Evolutionary conservation across 495 filamentous ascomycete genomes (phyloP), one percentile per base, ranked within the genome.

Genomic region (Staphylotrichum longicolle): DNA sequence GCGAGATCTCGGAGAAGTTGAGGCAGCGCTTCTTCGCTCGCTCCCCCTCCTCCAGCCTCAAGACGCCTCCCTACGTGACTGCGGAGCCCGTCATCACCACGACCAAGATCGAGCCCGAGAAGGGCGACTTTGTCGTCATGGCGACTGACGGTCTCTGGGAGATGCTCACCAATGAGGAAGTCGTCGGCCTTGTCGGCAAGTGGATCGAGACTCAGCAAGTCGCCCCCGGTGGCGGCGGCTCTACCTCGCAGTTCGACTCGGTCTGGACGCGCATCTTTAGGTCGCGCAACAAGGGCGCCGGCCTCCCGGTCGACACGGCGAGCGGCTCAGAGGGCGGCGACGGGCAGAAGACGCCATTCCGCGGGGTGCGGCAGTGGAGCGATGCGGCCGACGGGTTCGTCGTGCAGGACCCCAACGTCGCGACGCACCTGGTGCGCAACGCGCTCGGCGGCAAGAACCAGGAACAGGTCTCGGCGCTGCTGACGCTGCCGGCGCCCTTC

Each of bases 121-220:
- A 88, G 61, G 94, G 94, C 49, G 95, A 98, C 68, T 99, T 99
- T 66, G 77, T 99, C 5, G 93, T 99, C 54, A 86, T 99, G 81
- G 95, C 95, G 5, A 96, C 95, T 0, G 95, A 99, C 69, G 95
- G 95, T 3, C 80, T 99, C 11, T 99, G 95, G 94, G 95, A 99
- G 76, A 98, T 98, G 93, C 79, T 99, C 54, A 96, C 90, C 54
- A 99, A 97, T 70, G 95, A 99, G 70, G 95, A 99, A 77, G 95
- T 97, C 2, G 87, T 99, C 51, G 95, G 95, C 0, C 81, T 99
- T 7, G 95, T 99, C 11, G 95, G 93, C 3, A 89, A 93, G 72
- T 99, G 95, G 95, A 82, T 99, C 42, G 93, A 99, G 69, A 82
- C 85, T 49, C 88, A 92, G 66, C 74, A 76, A 14, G 73, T 75